Evolutionary conservation across 148 eudicot species (phyloP), one percentile per base, ranked within the genome.

Genomic region (Cornus florida): DNA sequence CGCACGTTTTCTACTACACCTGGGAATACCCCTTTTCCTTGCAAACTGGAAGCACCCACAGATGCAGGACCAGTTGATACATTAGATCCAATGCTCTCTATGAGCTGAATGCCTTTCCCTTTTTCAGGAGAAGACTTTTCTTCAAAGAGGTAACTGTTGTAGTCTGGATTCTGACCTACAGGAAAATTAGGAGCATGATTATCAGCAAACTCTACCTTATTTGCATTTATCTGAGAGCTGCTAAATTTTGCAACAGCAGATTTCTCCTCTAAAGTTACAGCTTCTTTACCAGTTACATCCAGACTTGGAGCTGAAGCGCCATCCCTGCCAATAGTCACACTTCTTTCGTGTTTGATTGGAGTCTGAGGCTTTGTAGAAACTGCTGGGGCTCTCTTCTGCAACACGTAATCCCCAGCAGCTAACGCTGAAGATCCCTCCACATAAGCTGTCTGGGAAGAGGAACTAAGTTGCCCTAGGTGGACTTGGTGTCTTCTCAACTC

Each of bases 311-410:
- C 69, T 76, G 83, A 77, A 82, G 50, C 67, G 38, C 72, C 82
- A 68, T 73, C 83, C 75, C 60, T 69, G 16, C 66, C 31, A 53
- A 74, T 59, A 33, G 73, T 38, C 16, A 22, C 74, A 53, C 53
- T 70, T 65, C 59, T 76, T 50, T 77, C 81, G 38, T 59, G 41
- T 73, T 73, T 77, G 20, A 43, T 64, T 32, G 75, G 70, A 38
- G 39, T 73, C 62, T 76, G 77, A 62, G 77, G 72, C 66, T 76
- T 76, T 43, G 68, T 48, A 73, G 75, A 67, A 79, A 67, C 77
- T 65, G 79, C 70, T n/a, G 77, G 73, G 77, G 82, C 84, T 80
- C 87, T 85, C 80, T 82, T 92, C 80, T 89, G 93, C 78, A 87
- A 77, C 33, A 85, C 82, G 75, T 80, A 87, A 70, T 85, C 87